Evolutionary conservation across 306 rosid genomes (phyloP), one percentile per base, ranked within the genome.

Genomic region (Biancaea sappan): DNA sequence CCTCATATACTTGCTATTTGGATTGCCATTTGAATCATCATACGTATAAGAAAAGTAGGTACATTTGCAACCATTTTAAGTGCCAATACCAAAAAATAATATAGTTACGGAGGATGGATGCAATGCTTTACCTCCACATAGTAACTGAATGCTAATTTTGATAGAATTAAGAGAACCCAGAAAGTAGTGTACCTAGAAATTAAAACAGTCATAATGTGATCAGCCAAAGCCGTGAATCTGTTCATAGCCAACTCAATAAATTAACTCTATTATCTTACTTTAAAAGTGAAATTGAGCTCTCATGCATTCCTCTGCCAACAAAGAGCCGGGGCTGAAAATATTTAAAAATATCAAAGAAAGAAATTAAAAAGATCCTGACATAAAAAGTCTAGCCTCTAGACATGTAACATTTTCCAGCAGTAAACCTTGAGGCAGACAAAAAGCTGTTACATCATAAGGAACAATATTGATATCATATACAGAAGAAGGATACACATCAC

Each of bases 301-400:
- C 98, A 67, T 94, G 98, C 97, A 94, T 94, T 87, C 95, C 97
- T 86, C 98, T 91, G 75, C 98, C 98, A 78, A 94, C 98, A 75
- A 91, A 94, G 75, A 94, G 96, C 51, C 90, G 96, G 71, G 98
- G 89, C 98, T 94, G 86, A 56, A 76, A 51, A 79, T 66, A 50
- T 46, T 47, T 24, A 38, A 64, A 35, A 65, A 28, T 53, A 13
- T 47, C 25, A 60, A 67, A 28, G 24, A 28, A 51, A 72, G 2
- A 58, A 77, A 58, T 24, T 37, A 24, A 50, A 59, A 51, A 51
- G 53, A 76, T 43, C 8, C 22, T 28, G 56, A 57, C 65, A 50
- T 52, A 63, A 76, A 56, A 34, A n/a, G 51, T 14, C 21, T 16
- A 13, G 2, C 37, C 8, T n/a, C 26, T 47, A 41, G 29, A 65